A percentile compares a stretch with the other conserved stretches of the same genome.
Conservation (phyloP, 441 rosid genomes). For the Gossypium lobatum region DNA sequence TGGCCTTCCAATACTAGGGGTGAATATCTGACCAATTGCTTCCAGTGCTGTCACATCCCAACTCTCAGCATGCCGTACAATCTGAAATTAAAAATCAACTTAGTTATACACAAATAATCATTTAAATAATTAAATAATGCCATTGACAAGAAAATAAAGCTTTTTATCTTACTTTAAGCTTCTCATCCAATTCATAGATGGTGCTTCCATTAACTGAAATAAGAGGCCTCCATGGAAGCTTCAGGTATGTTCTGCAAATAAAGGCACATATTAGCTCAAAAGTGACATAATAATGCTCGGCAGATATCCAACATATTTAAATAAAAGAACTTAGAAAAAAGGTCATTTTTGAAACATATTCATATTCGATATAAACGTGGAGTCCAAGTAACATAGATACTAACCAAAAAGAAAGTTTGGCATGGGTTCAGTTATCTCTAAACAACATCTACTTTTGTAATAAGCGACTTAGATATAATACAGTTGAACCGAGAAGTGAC, state of each 20-base stretch:
- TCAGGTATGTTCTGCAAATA: conserved; percentile 67
- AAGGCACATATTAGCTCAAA: conserved; percentile 8
- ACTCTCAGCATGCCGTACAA: conserved; percentile 69
- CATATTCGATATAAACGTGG: background rate
- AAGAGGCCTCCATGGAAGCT: conserved; percentile 78
- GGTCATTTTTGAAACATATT: background rate
- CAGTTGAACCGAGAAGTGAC: no score
- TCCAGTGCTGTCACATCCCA: conserved; percentile 73
- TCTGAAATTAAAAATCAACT: conserved; percentile 27
- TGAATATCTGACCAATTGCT: conserved; percentile 77
- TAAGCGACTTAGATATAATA: background rate
- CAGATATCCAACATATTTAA: background rate
- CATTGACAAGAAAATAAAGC: background rate
- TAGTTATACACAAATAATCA: no score
- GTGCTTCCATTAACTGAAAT: conserved; percentile 70
- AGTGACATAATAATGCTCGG: background rate
- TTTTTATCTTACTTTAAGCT: conserved; percentile 39
- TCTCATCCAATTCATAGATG: conserved; percentile 47
- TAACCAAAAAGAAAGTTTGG: background rate
- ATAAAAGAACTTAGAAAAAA: background rate
- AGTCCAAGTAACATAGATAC: background rate
- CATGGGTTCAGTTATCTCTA: background rate
- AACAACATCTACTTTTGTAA: background rate
- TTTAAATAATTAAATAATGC: no score
- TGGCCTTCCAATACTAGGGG: conserved; percentile 27